Evolutionary conservation across 371 early-diverging fungal genomes (phyloP), one percentile per base, ranked within the genome.

Genomic region (Rhizomucor pusillus): DNA sequence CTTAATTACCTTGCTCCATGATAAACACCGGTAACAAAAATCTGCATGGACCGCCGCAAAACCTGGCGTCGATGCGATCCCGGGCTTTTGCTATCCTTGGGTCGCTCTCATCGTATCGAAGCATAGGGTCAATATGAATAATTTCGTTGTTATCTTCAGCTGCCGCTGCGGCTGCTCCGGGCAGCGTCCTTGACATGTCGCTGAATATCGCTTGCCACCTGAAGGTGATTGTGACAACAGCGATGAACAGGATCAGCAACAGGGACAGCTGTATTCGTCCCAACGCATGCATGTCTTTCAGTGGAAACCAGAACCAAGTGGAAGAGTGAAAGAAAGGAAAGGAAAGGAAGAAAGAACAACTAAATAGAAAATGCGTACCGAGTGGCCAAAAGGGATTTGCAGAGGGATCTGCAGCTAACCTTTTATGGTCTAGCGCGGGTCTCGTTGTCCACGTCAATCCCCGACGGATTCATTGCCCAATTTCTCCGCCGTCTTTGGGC

Each of bases 1-100:
- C n/a, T n/a, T n/a, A n/a, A 22, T 52, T 59, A 72, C 72, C 72
- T 72, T 72, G 72, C 49, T 72, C 72, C 25, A 60, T 59, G 25
- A 72, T 62, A 40, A 57, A 57, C 9, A 72, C 44, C 1, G 68
- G 63, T n/a, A 67, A 35, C 11, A 72, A 40, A 33, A 72, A 72
- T 47, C 60, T 47, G 43, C 72, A 72, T 5, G 67, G 67, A 0
- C 66, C 68, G n/a, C 68, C 68, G 39, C 72, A 72, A 52, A 68
- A 72, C 44, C 66, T 65, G 22, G 50, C 19, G 52, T 68, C 69
- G 35, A 68, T 62, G 3, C 40, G 35, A 45, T 46, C 14, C 22
- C 40, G 29, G 5, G 50, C 24, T 7, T 37, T 43, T 9, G 47
- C 37, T 51, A 57, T 57, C 35, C 57, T 41, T 23, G 57, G 57